These are phyloP conservation scores for Hortiboletus flavorubellus DNA, from an alignment of 768 basidiomycete genomes.

Conservation along the genomic window DNA sequence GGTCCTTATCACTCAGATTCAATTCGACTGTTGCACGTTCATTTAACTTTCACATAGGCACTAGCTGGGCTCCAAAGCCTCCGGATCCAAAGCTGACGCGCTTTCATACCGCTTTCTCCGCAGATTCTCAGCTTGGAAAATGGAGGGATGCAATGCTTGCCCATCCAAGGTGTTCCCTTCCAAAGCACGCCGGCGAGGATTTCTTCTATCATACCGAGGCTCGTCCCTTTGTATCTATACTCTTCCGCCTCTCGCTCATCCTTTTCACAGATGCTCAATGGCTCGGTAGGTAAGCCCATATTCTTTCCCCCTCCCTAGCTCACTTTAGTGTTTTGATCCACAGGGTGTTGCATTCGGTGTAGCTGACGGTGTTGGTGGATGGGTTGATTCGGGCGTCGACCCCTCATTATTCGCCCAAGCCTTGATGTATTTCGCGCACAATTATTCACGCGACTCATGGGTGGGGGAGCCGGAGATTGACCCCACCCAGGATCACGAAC, in stretches of 20 bases:
- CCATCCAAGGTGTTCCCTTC: slow-evolving; percentile 38
- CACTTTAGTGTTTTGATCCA: slow-evolving; percentile 16
- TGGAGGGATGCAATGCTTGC: slow-evolving; percentile 70
- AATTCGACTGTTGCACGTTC: slow-evolving; percentile 39
- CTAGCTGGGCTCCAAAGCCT: slow-evolving; percentile 77
- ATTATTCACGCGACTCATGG: slow-evolving; percentile 71
- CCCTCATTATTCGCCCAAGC: slow-evolving; percentile 89
- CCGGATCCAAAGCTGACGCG: slow-evolving; percentile 36
- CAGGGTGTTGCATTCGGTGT: slow-evolving; percentile 80
- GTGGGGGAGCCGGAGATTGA: slow-evolving; percentile 82
- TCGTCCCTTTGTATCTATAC: slow-evolving; percentile 23
- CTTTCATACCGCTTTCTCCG: slow-evolving; percentile 48
- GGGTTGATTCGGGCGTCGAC: slow-evolving; percentile 81
- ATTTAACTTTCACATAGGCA: slow-evolving; percentile 73
- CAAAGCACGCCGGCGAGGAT: slow-evolving; percentile 51
- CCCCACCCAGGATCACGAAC: slow-evolving; percentile 69
- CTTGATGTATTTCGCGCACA: slow-evolving; percentile 82
- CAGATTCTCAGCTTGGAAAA: slow-evolving; percentile 53
- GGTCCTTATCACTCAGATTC: slow-evolving; percentile 4
- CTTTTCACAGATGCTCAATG: slow-evolving; percentile 61
- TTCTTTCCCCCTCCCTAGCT: slow-evolving; percentile 13
- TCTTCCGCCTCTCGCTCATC: slow-evolving; percentile 1
- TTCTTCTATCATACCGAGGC: slow-evolving; percentile 72
- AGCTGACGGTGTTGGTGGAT: slow-evolving; percentile 93
- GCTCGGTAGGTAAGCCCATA: slow-evolving; percentile 57